Base-by-base conservation (phyloP, 257 asterid species). In the Jacaranda copaia region DNA sequence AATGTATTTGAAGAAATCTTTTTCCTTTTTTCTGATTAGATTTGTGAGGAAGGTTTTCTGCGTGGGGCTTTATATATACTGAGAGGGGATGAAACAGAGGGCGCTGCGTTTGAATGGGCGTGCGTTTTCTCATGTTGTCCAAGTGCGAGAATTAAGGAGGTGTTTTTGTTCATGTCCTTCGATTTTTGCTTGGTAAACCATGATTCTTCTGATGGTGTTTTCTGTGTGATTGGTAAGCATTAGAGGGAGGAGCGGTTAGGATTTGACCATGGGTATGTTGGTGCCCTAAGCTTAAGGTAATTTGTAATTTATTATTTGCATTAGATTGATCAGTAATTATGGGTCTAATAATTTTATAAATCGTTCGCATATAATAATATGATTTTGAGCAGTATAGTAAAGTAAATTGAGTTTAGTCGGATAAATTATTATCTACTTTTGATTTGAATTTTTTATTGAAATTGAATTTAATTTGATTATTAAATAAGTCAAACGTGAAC, bases 141-240 rank as follows among this genome's bases (percentile, higher is more conserved):
- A 0, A 5, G 5, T 32, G 25, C 85, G 64, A 70, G 2, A 73
- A 68, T 76, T 53, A 73, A 57, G 88, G 88, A 48, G 64, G 55
- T 2, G 19, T 36, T 16, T 3, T 38, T 3, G 20, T 49, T 42
- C 55, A 6, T 19, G 62, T 7, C 48, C 68, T 58, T 57, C 16
- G 10, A 35, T 73, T 53, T 61, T 55, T 78, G 73, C 11, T 15
- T 80, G 80, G 76, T 68, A 59, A 62, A 70, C 36, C 60, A 48
- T 8, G 32, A 18, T 62, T 48, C 57, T 48, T 68, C 32, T 46
- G 3, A 6, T 39, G 4, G 7, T 18, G 40, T 71, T 48, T 43
- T 8, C 40, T 16, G 3, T 13, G 5, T 48, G 38, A 57, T 57
- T 7, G 13, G 36, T 1, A 3, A 18, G 63, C 8, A 5, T 5